A percentile compares a stretch with the other conserved stretches of the same genome.
phyloP scores from a whole-genome alignment of 208 protist genomes.

The Wallacemonas sp. region DNA sequence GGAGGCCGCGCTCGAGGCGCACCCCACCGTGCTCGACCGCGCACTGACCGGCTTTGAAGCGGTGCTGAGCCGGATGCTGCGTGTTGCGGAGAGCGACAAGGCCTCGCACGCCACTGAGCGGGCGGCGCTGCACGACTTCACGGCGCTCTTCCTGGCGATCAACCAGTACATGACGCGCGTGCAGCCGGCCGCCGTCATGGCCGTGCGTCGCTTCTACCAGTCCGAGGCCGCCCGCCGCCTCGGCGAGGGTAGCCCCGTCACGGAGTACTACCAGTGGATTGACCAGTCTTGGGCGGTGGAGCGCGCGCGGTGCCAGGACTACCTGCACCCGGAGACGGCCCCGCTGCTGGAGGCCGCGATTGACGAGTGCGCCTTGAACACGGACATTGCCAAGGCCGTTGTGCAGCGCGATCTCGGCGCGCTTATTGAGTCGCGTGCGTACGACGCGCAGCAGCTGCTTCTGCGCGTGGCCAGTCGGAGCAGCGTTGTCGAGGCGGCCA shows the following conservation, averaged over 20 bases:
- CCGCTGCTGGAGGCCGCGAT: slow-evolving; percentile 48
- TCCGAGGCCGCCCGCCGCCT: slow-evolving; percentile 31
- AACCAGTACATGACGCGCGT: slow-evolving; percentile 52
- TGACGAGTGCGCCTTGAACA: slow-evolving; percentile 39
- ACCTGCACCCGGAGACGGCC: slow-evolving; percentile 43
- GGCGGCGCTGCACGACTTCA: slow-evolving; percentile 38
- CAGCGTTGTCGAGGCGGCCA: background rate
- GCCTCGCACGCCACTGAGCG: background rate
- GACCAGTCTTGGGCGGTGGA: slow-evolving; percentile 38
- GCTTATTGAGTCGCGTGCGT: slow-evolving; percentile 7
- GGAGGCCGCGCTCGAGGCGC: slow-evolving; percentile 32
- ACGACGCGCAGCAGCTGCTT: slow-evolving; percentile 11
- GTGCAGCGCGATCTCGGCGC: slow-evolving; percentile 49
- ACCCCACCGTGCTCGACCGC: slow-evolving; percentile 39
- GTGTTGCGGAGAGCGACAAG: background rate
- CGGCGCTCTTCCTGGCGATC: slow-evolving; percentile 42
- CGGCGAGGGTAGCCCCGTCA: slow-evolving; percentile 22
- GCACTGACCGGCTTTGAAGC: slow-evolving; percentile 41
- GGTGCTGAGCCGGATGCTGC: slow-evolving; percentile 23
- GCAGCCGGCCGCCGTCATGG: slow-evolving; percentile 44
- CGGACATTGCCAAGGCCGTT: slow-evolving; percentile 30
- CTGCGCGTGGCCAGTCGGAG: slow-evolving; percentile 9
- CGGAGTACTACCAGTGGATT: slow-evolving; percentile 42
- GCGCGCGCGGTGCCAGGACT: slow-evolving; percentile 29
- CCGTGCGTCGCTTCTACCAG: slow-evolving; percentile 39